phyloP scores from a whole-genome alignment of 2,329 filamentous ascomycete species.

The Coniochaeta sp. region DNA sequence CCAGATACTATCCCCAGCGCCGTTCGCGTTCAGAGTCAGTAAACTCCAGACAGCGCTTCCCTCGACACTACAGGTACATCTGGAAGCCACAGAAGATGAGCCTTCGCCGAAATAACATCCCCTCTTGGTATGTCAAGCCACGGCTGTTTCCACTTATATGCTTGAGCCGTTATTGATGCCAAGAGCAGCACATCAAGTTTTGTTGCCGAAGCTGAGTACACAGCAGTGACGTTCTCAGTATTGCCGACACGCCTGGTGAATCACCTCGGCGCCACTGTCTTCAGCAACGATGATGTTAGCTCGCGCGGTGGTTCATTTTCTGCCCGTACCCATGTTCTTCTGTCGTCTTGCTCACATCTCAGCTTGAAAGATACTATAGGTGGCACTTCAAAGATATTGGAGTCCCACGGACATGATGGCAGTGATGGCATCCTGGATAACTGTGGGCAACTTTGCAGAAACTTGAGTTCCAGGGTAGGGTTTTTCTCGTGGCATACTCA shows the following conservation, averaged over 20 bases:
- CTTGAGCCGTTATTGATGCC: neutral
- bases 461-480: too few relatives aligned
- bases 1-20: too few relatives aligned
- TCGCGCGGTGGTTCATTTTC: neutral
- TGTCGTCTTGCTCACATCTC: neutral
- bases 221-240: neutral
- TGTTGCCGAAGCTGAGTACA: neutral
- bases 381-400: too few relatives aligned
- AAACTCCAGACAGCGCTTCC: neutral
- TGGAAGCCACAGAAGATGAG: slow-evolving; percentile 3
- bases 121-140: slow-evolving; percentile 7
- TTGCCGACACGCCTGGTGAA: neutral
- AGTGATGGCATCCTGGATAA: too few relatives aligned
- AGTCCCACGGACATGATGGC: too few relatives aligned
- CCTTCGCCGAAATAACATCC: neutral
- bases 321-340: neutral
- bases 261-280: neutral
- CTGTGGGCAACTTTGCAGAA: too few relatives aligned
- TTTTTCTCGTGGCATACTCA: too few relatives aligned
- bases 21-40: too few relatives aligned
- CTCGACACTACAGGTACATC: slow-evolving; percentile 3
- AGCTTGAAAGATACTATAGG: neutral
- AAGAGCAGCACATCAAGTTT: neutral
- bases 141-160: slow-evolving; percentile 1
- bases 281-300: neutral